These are phyloP conservation scores for Chaetothyriales sp. DNA, from an alignment of 2,329 filamentous ascomycete genomes.

Conservation along the genomic window DNA sequence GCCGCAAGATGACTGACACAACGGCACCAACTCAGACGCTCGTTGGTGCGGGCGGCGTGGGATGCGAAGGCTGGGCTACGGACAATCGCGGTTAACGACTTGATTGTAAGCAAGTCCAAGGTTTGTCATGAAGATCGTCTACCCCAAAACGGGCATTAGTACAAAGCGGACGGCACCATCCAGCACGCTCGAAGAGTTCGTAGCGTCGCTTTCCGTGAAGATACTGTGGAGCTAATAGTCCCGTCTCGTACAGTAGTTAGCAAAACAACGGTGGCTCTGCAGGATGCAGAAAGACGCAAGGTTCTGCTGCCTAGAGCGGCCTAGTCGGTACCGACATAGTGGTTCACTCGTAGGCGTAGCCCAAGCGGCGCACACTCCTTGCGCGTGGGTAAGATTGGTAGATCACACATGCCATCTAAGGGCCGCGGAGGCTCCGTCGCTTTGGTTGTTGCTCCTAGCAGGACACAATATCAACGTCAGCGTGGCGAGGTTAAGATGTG, in stretches of 20 bases:
- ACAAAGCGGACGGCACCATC: not conserved
- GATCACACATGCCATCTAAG: not conserved
- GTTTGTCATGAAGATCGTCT: not conserved
- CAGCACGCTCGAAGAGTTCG: no score
- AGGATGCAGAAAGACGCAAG: not conserved
- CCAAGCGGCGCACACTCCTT: not conserved
- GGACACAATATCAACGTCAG: not conserved
- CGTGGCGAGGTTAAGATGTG: not conserved
- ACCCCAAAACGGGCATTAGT: not conserved
- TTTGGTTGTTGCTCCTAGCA: not conserved
- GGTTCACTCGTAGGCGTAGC: not conserved
- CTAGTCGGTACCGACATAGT: not conserved
- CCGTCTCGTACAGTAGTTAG: not conserved
- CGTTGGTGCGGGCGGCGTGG: no score
- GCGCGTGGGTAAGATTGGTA: not conserved
- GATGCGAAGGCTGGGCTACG: no score
- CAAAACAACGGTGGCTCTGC: not conserved
- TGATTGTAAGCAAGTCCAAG: not conserved
- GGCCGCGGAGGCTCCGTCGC: no score
- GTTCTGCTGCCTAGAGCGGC: not conserved
- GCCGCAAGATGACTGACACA: no score
- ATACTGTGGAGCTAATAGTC: not conserved
- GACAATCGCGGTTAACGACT: not conserved
- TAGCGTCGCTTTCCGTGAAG: not conserved
- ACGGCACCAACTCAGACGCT: no score